Evolutionary conservation across 495 filamentous ascomycete species (phyloP), one percentile per base, ranked within the genome.

Genomic region (Platismatia glauca): DNA sequence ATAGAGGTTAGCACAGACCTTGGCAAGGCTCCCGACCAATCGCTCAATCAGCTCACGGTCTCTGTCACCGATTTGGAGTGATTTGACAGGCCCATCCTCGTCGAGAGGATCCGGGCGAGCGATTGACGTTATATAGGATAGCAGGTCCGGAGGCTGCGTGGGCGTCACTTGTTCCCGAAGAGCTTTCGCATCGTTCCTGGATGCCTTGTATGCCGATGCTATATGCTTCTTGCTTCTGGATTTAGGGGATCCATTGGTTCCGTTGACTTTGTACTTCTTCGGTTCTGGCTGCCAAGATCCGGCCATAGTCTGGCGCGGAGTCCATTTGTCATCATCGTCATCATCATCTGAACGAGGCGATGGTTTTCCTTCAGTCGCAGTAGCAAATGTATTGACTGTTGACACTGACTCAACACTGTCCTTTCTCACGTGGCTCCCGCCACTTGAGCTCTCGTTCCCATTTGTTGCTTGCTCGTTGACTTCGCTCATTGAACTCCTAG

Each of bases 371-470:
- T 95, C 91, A 0, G 78, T 84, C 37, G 91, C 91, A 0, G 91
- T 96, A 18, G 86, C 88, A 75, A 94, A 96, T 0, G 89, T 89
- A 7, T 86, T 89, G 22, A 88, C 74, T 0, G 89, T 93, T 8
- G 89, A 91, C 4, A 86, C 74, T 0, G 90, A 92, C 37, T 82
- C 83, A 33, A 70, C 74, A 69, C 90, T 95, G 59, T 81, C 77
- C 48, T 82, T 77, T 58, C 86, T 76, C 39, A 75, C 71, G 71
- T 83, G 84, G 43, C 46, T 27, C 8, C 53, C 53, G 29, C 55
- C 20, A 31, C 44, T 58, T 20, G 53, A 35, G 15, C 37, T 48
- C 9, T 58, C 56, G 18, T 66, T 62, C 1, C 57, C 56, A 18
- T 56, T 41, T 22, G 31, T n/a, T 46, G 35, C 29, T 16, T 56